Conservation (phyloP, 2,329 filamentous ascomycete species). For the Ascomycota sp. region DNA sequence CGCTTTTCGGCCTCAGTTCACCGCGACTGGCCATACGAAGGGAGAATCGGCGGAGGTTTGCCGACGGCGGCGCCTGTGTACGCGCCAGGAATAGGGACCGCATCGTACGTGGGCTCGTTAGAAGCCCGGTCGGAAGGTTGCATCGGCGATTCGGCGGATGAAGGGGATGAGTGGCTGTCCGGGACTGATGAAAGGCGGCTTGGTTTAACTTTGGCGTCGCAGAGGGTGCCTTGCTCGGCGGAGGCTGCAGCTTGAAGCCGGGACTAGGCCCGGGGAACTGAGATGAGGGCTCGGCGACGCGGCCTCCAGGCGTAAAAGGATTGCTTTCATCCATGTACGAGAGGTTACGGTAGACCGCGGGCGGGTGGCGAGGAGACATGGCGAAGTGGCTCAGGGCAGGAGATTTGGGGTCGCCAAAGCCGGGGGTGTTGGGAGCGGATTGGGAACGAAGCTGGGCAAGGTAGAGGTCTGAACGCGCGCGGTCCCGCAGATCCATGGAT, state of each 20-base stretch:
- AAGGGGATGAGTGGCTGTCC: constrained; percentile 17
- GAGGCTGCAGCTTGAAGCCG: constrained; percentile 73
- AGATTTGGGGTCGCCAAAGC: constrained; percentile 55
- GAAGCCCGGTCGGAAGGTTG: constrained; percentile 24
- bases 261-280: constrained; percentile 32
- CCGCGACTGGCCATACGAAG: constrained; percentile 18
- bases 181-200: constrained; percentile 27
- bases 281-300: constrained; percentile 41
- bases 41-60: constrained; percentile 26
- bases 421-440: constrained; percentile 86
- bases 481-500: constrained; percentile 90
- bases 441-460: constrained; percentile 68
- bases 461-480: constrained; percentile 85
- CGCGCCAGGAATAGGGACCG: constrained; percentile 74
- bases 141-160: constrained; percentile 3
- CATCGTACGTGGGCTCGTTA: constrained; percentile 66
- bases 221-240: constrained; percentile 57
- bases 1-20: background rate
- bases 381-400: constrained; percentile 23
- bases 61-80: constrained; percentile 41
- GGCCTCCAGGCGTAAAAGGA: constrained; percentile 31
- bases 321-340: constrained; percentile 21
- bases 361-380: constrained; percentile 40
- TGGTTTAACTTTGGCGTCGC: constrained; percentile 53
- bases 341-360: constrained; percentile 31